Base-by-base conservation (phyloP, 352 stramenopile genomes). In the Phytophthora cactorum region DNA sequence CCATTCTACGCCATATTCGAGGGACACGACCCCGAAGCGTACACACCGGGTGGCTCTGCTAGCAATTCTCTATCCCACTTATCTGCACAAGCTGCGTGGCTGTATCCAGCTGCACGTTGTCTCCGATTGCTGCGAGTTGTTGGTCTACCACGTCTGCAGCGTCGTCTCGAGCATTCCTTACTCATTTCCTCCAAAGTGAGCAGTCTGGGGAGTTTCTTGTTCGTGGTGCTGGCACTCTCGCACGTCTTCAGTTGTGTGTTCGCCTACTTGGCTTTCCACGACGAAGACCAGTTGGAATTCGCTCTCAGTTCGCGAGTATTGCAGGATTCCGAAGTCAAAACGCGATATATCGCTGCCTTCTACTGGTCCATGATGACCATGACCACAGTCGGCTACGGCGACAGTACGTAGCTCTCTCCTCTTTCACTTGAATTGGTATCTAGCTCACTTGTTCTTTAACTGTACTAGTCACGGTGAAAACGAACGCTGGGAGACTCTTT, bases 291-390 rank as follows among this genome's bases (percentile, higher is more conserved):
- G 17, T 56, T 89, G 0, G 64, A 75, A 0, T 52, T 80, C 14
- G 82, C 84, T 0, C 28, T 92, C n/a, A 70, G 72, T 2, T 52
- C 72, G 3, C 76, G 72, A 2, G 41, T 75, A 32, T 60, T 93
- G 14, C 70, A 90, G 52, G 74, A 91, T 41, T 47, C 77, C 9
- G 74, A 83, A 17, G 67, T 92, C 34, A 66, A 78, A 12, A 81
- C 83, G 27, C 81, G 88, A 57, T 95, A 93, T 61, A 83, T 95
- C 17, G 84, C 87, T 8, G 73, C 87, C 2, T 91, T 90, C n/a
- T 95, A 95, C 72, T 92, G 84, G 87, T 84, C 87, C 25, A 93
- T 95, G 74, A 95, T 92, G 87, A 95, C 87, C 0, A 89, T 95
- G 74, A 88, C 86, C 9, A 92, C 86, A 0, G 84, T 92, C 28